These are phyloP conservation scores for Penicillium longicatenatum DNA, from an alignment of 495 filamentous ascomycete genomes.

Conservation along the genomic window DNA sequence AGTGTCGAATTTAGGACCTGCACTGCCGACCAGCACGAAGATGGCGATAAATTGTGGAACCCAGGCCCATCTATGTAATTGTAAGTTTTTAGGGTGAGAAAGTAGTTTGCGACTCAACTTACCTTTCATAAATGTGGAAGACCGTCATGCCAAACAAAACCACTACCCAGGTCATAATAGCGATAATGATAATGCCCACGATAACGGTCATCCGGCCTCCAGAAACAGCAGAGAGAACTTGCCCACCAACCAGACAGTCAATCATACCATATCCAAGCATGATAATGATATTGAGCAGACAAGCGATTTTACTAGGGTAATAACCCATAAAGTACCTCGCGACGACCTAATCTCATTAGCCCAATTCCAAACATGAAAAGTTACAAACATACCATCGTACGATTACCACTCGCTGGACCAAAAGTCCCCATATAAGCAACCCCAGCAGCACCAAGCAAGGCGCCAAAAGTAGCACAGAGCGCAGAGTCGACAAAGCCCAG, in stretches of 20 bases:
- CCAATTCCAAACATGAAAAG: not conserved
- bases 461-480: constrained; percentile 59
- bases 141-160: constrained; percentile 66
- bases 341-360: constrained; percentile 47
- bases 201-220: constrained; percentile 55
- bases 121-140: constrained; percentile 64
- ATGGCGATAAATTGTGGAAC: constrained; percentile 61
- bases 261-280: constrained; percentile 68
- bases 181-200: constrained; percentile 64
- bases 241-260: constrained; percentile 50
- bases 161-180: constrained; percentile 59
- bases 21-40: constrained; percentile 60
- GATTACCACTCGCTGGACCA: constrained; percentile 64
- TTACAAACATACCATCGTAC: constrained; percentile 55
- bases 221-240: constrained; percentile 54
- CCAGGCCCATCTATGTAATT: constrained; percentile 54
- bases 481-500: constrained; percentile 62
- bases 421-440: constrained; percentile 66
- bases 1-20: constrained; percentile 61
- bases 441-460: constrained; percentile 52
- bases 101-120: not conserved
- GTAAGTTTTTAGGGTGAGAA: not conserved
- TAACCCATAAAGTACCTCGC: constrained; percentile 72
- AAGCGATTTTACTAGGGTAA: constrained; percentile 66
- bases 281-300: constrained; percentile 65